phyloP scores from a whole-genome alignment of 768 basidiomycete genomes.

The Mycena albidolilacea region DNA sequence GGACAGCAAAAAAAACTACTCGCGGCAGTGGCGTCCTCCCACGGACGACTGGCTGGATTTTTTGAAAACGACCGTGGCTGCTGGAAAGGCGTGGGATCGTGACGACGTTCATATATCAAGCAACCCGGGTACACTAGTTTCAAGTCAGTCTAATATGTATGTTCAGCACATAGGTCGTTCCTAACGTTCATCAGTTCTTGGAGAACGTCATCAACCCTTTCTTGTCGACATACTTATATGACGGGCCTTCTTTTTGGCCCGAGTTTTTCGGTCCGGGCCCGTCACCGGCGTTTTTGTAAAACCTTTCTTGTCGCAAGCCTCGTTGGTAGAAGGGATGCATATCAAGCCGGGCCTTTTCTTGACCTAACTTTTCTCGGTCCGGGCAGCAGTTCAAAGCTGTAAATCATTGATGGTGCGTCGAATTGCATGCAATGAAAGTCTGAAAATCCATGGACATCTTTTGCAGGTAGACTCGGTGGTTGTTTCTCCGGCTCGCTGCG shows the following conservation, averaged over 20 bases:
- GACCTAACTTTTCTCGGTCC: background rate
- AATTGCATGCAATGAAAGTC: background rate
- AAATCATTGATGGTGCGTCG: background rate
- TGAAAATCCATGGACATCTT: background rate
- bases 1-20: constrained; percentile 25
- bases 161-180: background rate
- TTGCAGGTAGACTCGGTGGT: background rate
- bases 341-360: constrained; percentile 6
- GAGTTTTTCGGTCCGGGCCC: too few species aligned
- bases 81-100: constrained; percentile 28
- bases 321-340: background rate
- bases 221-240: background rate
- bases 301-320: background rate
- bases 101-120: constrained; percentile 12
- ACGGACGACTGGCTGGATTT: constrained; percentile 27
- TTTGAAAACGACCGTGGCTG: constrained; percentile 19
- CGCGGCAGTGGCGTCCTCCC: constrained; percentile 22
- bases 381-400: background rate
- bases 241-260: too few species aligned
- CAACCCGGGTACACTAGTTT: background rate
- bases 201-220: background rate
- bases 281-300: too few species aligned
- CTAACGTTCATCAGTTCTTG: background rate
- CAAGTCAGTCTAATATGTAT: background rate
- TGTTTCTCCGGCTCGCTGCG: background rate